phyloP scores from a whole-genome alignment of 148 eudicot species.

The Talinum fruticosum region DNA sequence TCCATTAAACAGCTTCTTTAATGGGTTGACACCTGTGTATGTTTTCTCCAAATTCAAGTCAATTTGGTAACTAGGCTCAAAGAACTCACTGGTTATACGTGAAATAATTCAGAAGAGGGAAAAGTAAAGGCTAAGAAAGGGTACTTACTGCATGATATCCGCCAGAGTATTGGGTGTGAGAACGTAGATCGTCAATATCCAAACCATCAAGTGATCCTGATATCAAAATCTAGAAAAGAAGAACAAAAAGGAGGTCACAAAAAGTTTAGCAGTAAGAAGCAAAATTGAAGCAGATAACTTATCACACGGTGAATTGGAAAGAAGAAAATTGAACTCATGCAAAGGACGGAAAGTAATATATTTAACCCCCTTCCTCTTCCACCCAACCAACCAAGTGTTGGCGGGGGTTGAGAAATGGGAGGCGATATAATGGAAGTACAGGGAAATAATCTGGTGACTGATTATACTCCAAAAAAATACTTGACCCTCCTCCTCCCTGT shows the following conservation, averaged over 20 bases:
- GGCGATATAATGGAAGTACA: too few species aligned
- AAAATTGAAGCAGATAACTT: background rate
- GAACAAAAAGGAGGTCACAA: background rate
- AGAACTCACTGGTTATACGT: background rate
- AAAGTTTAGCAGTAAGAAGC: background rate
- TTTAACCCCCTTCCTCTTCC: background rate
- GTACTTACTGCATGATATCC: constrained; percentile 79
- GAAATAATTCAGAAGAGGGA: background rate
- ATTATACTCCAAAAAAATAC: too few species aligned
- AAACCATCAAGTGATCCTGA: constrained; percentile 87
- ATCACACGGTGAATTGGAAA: background rate
- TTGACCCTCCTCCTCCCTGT: too few species aligned
- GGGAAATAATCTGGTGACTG: too few species aligned
- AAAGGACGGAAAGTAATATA: background rate
- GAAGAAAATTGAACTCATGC: background rate
- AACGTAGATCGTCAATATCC: constrained; percentile 75
- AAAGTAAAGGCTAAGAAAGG: background rate
- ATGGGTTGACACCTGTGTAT: background rate
- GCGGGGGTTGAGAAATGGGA: too few species aligned
- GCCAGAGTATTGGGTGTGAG: constrained; percentile 78
- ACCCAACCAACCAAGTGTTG: too few species aligned
- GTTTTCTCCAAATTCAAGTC: background rate
- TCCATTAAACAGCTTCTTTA: background rate
- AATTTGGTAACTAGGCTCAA: background rate
- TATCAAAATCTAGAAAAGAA: constrained; percentile 61